Conservation (phyloP, 306 rosid genomes). For the Urtica urens region DNA sequence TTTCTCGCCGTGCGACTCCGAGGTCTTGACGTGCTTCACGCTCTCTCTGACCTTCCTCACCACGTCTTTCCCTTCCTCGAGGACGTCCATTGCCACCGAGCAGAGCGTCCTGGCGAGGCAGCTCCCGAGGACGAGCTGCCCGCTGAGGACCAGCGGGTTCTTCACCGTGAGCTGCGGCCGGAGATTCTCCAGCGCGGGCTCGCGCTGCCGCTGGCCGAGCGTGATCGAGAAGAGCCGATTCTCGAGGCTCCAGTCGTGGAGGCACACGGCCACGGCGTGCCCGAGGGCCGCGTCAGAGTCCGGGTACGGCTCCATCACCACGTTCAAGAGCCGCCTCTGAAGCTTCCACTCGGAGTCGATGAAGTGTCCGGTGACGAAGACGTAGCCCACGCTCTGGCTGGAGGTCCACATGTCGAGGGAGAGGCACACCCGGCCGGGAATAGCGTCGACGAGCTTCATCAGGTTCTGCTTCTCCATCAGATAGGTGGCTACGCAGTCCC, state of each 20-base stretch:
- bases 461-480: constrained; percentile 62
- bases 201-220: constrained; percentile 33
- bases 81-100: constrained; percentile 54
- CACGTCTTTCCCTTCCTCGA: constrained; percentile 31
- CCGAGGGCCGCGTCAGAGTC: constrained; percentile 62
- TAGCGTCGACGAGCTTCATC: constrained; percentile 45
- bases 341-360: constrained; percentile 85
- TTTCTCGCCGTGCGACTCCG: constrained; percentile 75
- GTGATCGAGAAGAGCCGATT: constrained; percentile 74
- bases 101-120: constrained; percentile 75
- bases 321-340: constrained; percentile 76
- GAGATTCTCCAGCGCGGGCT: constrained; percentile 48
- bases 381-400: constrained; percentile 70
- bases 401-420: constrained; percentile 81
- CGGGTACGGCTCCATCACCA: constrained; percentile 89
- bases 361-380: constrained; percentile 78
- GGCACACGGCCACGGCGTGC: constrained; percentile 85
- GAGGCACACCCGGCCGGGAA: constrained; percentile 82
- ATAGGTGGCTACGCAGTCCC: constrained; percentile 91
- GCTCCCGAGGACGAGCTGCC: constrained; percentile 64
- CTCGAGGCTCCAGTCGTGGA: constrained; percentile 80
- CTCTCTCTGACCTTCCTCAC: constrained; percentile 62
- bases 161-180: constrained; percentile 64
- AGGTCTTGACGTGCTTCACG: constrained; percentile 80
- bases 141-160: constrained; percentile 73